Conservation (phyloP, 129 eudicot species). For the Pseudognaphalium luteoalbum region DNA sequence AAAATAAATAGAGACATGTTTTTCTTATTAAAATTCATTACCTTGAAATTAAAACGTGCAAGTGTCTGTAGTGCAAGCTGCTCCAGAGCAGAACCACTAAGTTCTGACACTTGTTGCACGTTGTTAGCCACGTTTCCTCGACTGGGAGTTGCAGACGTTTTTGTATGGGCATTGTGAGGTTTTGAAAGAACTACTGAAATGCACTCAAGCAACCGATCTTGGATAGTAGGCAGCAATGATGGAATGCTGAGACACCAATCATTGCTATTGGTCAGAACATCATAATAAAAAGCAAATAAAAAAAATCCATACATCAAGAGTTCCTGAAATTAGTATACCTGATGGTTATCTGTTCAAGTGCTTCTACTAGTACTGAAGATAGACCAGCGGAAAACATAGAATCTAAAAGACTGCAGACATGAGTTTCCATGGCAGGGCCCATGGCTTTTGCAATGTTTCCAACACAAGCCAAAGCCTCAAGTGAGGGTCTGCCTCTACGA, state of each 20-base stretch:
- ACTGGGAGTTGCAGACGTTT: slow-evolving; percentile 48
- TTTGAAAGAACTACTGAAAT: slow-evolving; percentile 77
- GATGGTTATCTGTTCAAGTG: slow-evolving; percentile 74
- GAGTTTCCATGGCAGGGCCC: slow-evolving; percentile 88
- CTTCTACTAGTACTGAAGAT: slow-evolving; percentile 73
- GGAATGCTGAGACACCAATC: slow-evolving; percentile 64
- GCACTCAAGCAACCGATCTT: slow-evolving; percentile 79
- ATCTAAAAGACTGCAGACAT: slow-evolving; percentile 80
- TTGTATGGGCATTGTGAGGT: slow-evolving; percentile 56
- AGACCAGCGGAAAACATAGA: slow-evolving; percentile 90
- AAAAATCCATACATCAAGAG: not conserved
- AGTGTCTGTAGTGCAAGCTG: slow-evolving; percentile 97
- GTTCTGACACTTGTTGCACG: slow-evolving; percentile 64
- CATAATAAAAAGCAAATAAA: slow-evolving; percentile 12
- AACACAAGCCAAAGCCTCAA: slow-evolving; percentile 96
- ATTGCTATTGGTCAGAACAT: slow-evolving; percentile 20
- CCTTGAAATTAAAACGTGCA: slow-evolving; percentile 91
- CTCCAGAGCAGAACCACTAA: slow-evolving; percentile 76
- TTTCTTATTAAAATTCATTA: slow-evolving; percentile 20
- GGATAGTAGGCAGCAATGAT: slow-evolving; percentile 80
- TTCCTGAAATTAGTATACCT: slow-evolving; percentile 44
- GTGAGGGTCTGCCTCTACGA: slow-evolving; percentile 92
- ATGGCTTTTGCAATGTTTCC: slow-evolving; percentile 93
- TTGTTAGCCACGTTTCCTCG: slow-evolving; percentile 46
- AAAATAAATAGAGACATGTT: slow-evolving; percentile 8